A percentile compares a stretch with the other conserved stretches of the same genome.
Conservation (phyloP, 2,329 filamentous ascomycete species). For the Arthrinium puccinioides region DNA sequence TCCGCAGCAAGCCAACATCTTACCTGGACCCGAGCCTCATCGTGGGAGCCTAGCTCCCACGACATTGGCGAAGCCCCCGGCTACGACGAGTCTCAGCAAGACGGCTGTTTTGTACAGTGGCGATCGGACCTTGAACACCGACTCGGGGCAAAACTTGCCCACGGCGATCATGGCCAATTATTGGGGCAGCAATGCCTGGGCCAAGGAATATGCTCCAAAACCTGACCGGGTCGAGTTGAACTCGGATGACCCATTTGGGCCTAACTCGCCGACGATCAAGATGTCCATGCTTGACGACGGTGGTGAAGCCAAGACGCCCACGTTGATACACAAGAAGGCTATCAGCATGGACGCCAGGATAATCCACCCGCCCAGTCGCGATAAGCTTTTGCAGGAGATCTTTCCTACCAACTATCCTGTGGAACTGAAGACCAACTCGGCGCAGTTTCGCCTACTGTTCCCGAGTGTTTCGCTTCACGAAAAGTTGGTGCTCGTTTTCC, state of each 20-base stretch:
- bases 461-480: constrained; percentile 71
- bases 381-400: constrained; percentile 36
- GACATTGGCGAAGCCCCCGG: constrained; percentile 76
- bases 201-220: constrained; percentile 18
- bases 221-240: constrained; percentile 11
- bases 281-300: constrained; percentile 18
- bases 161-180: constrained; percentile 86
- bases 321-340: constrained; percentile 32
- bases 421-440: constrained; percentile 78
- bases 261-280: constrained; percentile 25
- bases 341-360: constrained; percentile 33
- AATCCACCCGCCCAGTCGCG: constrained; percentile 14
- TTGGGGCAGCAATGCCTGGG: constrained; percentile 85
- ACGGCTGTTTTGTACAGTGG: constrained; percentile 74
- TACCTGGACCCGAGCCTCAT: constrained; percentile 35
- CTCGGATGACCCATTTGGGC: constrained; percentile 29
- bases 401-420: constrained; percentile 74
- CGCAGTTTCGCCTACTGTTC: constrained; percentile 89
- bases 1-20: constrained; percentile 24
- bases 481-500: constrained; percentile 84
- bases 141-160: constrained; percentile 66
- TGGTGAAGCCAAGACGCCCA: constrained; percentile 16
- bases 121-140: constrained; percentile 61
- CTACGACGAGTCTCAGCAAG: constrained; percentile 79
- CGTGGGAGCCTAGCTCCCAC: constrained; percentile 67